Conservation (phyloP, 176 grass and related monocot genomes). For the Aegilops bicornis region DNA sequence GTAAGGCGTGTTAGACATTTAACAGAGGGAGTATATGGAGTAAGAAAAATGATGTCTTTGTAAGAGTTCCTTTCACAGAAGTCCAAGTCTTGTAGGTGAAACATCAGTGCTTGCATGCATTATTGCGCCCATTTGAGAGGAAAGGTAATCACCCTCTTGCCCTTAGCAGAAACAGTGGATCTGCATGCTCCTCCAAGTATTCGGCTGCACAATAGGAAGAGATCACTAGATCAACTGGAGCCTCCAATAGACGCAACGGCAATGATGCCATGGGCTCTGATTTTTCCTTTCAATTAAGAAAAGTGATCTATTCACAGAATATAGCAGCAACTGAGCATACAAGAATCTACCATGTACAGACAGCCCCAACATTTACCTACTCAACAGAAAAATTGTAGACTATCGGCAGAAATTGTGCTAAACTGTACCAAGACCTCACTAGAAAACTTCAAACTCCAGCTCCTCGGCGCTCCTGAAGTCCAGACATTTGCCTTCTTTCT, state of each 20-base stretch:
- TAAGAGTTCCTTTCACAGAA: background rate
- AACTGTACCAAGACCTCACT: slow-evolving; percentile 35
- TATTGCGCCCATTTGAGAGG: background rate
- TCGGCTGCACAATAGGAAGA: background rate
- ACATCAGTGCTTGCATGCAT: background rate
- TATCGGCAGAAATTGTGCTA: slow-evolving; percentile 22
- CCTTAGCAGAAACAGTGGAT: slow-evolving; percentile 8
- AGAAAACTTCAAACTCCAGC: slow-evolving; percentile 72
- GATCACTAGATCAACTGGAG: background rate
- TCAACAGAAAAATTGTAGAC: slow-evolving; percentile 27
- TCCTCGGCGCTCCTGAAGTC: slow-evolving; percentile 55
- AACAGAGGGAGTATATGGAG: no score
- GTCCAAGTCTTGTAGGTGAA: background rate
- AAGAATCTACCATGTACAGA: slow-evolving; percentile 58
- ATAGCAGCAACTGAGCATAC: slow-evolving; percentile 33
- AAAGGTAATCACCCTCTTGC: background rate
- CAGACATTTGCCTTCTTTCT: slow-evolving; percentile 72
- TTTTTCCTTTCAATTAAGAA: slow-evolving; percentile 32
- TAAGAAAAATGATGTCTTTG: no score
- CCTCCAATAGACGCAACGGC: slow-evolving; percentile 13
- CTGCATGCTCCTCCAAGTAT: background rate
- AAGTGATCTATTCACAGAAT: slow-evolving; percentile 47
- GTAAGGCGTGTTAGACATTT: no score
- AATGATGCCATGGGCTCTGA: slow-evolving; percentile 31
- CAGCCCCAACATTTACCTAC: slow-evolving; percentile 45